These are phyloP conservation scores for Groenewaldozyma tartarivorans DNA, from an alignment of 805 yeast genomes.

Conservation along the genomic window DNA sequence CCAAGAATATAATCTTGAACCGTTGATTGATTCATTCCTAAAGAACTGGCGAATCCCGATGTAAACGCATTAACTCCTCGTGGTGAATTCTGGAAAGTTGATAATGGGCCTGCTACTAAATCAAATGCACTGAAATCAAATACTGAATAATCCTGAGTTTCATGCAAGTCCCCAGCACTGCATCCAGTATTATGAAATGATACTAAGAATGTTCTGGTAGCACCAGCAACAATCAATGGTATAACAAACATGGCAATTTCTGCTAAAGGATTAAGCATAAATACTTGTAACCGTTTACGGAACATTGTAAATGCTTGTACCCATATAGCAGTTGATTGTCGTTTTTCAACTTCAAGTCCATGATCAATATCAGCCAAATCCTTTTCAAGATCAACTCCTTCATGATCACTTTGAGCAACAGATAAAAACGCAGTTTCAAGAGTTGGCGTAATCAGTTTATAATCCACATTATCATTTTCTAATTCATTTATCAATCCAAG, in stretches of 20 bases:
- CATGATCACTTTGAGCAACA: slow-evolving; percentile 23
- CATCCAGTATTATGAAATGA: slow-evolving; percentile 17
- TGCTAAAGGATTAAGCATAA: slow-evolving; percentile 23
- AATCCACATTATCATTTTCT: slow-evolving; percentile 17
- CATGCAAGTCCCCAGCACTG: slow-evolving; percentile 7
- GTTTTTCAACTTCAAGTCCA: slow-evolving; percentile 7
- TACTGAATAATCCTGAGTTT: slow-evolving; percentile 11
- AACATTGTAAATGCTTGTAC: slow-evolving; percentile 24
- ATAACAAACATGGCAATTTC: slow-evolving; percentile 21
- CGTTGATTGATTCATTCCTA: slow-evolving; percentile 4
- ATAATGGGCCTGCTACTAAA: slow-evolving; percentile 14
- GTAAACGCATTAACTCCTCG: slow-evolving; percentile 11
- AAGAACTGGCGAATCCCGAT: slow-evolving; percentile 1
- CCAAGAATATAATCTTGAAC: slow-evolving; percentile 4
- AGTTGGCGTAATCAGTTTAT: slow-evolving; percentile 27
- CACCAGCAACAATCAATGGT: slow-evolving; percentile 26
- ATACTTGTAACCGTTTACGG: slow-evolving; percentile 22
- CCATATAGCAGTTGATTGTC: slow-evolving; percentile 11
- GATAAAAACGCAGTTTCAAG: slow-evolving; percentile 27
- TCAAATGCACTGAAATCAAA: slow-evolving; percentile 7
- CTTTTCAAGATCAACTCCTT: slow-evolving; percentile 1
- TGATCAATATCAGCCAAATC: neutral
- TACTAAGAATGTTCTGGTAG: slow-evolving; percentile 14
- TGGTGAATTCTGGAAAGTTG: neutral
- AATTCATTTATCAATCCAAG: slow-evolving; percentile 17